Base-by-base conservation (phyloP, 2,329 filamentous ascomycete genomes). In the Nemania bipapillata region DNA sequence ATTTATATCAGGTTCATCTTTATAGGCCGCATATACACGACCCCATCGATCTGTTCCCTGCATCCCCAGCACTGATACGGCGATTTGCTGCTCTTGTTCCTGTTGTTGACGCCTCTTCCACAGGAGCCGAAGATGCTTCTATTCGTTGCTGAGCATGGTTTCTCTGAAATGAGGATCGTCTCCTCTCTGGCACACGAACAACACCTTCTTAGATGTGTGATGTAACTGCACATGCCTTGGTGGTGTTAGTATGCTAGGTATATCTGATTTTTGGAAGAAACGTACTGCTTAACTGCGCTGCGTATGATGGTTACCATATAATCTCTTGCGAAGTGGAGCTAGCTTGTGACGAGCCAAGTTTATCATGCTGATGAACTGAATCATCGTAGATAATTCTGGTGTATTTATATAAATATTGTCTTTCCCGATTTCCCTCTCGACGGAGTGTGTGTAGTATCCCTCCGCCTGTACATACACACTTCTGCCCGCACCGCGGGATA, bases 141-240 rank as follows among this genome's bases (percentile, higher is more conserved):
- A 26, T 73, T 74, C 3, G 80, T 80, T 1, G 58, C 68, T 1
- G 74, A 64, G 70, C 81, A 83, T 22, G 78, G 73, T 47, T 75
- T 77, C 60, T 83, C 81, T 0, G 81, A 82, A 37, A 83, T 82
- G 58, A 83, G 77, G 8, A 83, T 79, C 0, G 78, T 82, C 50
- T 82, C 80, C 68, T 82, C 77, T 22, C 70, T 69, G 53, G 73
- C 69, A 74, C 81, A 83, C 66, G 73, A 53, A 57, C 72, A 73
- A 74, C 81, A 83, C 63, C 78, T 66, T 65, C 78, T 77, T 40
- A 81, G 68, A 73, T 83, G 81, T 24, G 75, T 79, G 28, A 80
- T 76, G 74, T 81, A 83, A 68, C 76, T 77, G 66, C 81, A 83
- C 81, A 83, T 82, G 65, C 58, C 74, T 75, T 63, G 32, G 35